Conservation (phyloP, 805 yeast genomes). For the Kodamaea kaohsiungensis region DNA sequence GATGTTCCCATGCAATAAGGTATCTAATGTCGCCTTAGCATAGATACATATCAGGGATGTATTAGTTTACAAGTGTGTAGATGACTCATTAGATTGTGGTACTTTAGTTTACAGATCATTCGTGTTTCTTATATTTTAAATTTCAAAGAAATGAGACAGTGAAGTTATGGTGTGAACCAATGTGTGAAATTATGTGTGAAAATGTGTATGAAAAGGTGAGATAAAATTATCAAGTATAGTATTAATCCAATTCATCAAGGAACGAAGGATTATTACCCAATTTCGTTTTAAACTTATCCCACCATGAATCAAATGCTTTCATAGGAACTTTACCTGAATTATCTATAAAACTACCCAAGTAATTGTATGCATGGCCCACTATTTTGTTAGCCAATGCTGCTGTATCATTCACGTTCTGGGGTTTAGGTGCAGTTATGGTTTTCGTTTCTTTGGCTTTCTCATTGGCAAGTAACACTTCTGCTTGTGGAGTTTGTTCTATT, state of each 20-base stretch:
- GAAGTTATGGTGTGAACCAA: no score
- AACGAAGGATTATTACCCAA: conserved; percentile 81
- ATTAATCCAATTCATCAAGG: conserved; percentile 46
- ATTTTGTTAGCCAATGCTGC: conserved; percentile 81
- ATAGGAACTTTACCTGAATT: conserved; percentile 79
- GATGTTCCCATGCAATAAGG: no score
- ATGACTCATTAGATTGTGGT: no score
- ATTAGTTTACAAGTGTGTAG: no score
- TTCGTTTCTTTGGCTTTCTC: conserved; percentile 31
- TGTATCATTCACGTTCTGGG: conserved; percentile 25
- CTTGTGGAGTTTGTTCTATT: conserved; percentile 74
- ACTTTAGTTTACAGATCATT: no score
- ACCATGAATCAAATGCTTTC: conserved; percentile 89
- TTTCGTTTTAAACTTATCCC: conserved; percentile 83
- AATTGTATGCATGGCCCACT: conserved; percentile 90
- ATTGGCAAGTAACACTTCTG: conserved; percentile 55
- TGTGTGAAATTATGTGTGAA: no score
- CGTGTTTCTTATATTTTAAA: no score
- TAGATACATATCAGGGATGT: no score
- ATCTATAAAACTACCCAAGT: conserved; percentile 84
- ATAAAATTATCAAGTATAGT: no score
- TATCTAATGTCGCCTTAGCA: no score
- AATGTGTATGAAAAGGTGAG: no score
- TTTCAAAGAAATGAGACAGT: no score
- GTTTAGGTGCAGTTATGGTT: conserved; percentile 24